Conservation (phyloP, 164 flowering plant species). For the Buxus sempervirens region DNA sequence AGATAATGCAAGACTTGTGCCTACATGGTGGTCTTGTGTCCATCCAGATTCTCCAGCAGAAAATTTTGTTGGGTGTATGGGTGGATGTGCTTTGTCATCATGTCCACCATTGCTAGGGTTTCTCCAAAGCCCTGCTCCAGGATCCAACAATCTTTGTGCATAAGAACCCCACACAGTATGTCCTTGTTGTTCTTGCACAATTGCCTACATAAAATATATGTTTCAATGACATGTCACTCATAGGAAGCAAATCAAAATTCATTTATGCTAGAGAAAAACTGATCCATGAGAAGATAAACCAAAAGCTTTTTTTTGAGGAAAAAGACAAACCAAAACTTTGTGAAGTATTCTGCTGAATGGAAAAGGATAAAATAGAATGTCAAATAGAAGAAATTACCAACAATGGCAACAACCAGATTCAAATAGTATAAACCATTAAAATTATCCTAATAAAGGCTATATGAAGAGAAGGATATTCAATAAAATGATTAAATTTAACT, state of each 20-base stretch:
- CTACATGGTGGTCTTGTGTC: slow-evolving; percentile 88
- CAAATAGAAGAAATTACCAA: not conserved
- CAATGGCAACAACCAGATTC: not conserved
- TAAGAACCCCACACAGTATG: slow-evolving; percentile 92
- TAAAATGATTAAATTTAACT: not conserved
- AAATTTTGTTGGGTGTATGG: slow-evolving; percentile 97
- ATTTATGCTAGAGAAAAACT: not conserved
- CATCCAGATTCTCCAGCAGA: slow-evolving; percentile 83
- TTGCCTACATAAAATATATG: slow-evolving; percentile 40
- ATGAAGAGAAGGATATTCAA: not conserved
- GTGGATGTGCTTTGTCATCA: slow-evolving; percentile 99
- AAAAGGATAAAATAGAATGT: not conserved
- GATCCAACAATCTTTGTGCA: slow-evolving; percentile 78
- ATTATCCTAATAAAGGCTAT: not conserved
- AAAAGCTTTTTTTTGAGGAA: too few species aligned
- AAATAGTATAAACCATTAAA: not conserved
- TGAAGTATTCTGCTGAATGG: not conserved
- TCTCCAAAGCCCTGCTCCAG: slow-evolving; percentile 81
- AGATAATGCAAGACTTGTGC: slow-evolving; percentile 14
- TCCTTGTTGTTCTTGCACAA: slow-evolving; percentile 83
- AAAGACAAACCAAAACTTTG: not conserved
- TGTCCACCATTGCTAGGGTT: slow-evolving; percentile 90
- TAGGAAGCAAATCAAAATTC: slow-evolving; percentile 1
- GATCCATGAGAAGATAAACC: too few species aligned
- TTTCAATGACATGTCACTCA: not conserved